These are phyloP conservation scores for Scheffersomyces insectosa DNA, from an alignment of 1,139 yeast genomes.

Conservation along the genomic window DNA sequence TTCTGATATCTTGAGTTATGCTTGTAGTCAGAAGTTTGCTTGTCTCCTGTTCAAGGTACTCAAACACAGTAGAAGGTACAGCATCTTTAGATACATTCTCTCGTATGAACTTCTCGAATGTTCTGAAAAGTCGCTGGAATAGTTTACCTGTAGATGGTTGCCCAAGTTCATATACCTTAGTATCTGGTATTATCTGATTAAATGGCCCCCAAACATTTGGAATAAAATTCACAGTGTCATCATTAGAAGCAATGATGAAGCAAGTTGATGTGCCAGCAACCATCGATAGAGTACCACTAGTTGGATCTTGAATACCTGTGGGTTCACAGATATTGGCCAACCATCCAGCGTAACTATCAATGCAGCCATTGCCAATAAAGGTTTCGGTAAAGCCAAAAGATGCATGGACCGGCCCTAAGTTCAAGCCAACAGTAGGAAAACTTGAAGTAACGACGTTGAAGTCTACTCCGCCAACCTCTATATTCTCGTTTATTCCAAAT, in stretches of 20 bases:
- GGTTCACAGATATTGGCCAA: slow-evolving; percentile 25
- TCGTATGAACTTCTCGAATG: slow-evolving; percentile 16
- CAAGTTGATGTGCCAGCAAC: slow-evolving; percentile 67
- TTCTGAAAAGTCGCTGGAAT: slow-evolving; percentile 46
- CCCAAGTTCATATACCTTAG: slow-evolving; percentile 51
- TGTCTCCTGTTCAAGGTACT: slow-evolving; percentile 15
- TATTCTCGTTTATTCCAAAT: slow-evolving; percentile 17
- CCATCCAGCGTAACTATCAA: slow-evolving; percentile 63
- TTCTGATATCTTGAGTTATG: slow-evolving; percentile 21
- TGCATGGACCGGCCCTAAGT: slow-evolving; percentile 16
- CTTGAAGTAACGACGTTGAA: neutral
- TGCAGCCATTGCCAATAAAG: slow-evolving; percentile 47
- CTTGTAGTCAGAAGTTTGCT: slow-evolving; percentile 25
- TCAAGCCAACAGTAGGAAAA: slow-evolving; percentile 19
- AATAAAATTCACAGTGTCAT: slow-evolving; percentile 13
- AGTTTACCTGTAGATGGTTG: slow-evolving; percentile 59
- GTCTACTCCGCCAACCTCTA: slow-evolving; percentile 18
- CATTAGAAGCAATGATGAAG: slow-evolving; percentile 34
- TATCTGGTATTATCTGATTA: slow-evolving; percentile 20
- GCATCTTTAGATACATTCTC: slow-evolving; percentile 4
- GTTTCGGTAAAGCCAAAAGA: slow-evolving; percentile 4
- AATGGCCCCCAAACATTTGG: slow-evolving; percentile 64
- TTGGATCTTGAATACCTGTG: slow-evolving; percentile 10
- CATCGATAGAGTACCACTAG: slow-evolving; percentile 36
- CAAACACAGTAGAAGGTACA: slow-evolving; percentile 21